Evolutionary conservation across 2,329 filamentous ascomycete genomes (phyloP).

Genomic region (Coniochaeta sp.): DNA sequence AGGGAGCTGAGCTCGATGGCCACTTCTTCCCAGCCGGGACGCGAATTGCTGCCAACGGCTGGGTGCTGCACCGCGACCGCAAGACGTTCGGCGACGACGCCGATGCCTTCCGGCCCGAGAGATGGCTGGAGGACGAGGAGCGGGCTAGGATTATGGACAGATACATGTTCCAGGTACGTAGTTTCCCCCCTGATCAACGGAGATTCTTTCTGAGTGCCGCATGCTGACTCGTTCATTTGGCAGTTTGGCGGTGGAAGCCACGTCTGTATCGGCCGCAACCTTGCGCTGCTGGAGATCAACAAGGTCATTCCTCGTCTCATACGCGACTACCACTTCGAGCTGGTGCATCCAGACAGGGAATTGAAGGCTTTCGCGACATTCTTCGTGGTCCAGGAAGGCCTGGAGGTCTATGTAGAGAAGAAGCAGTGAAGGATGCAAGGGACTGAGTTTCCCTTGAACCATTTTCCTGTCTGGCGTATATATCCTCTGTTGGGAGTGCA

Average conservation of each 20-base stretch:
- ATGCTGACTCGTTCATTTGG: background rate
- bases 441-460: background rate
- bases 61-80: constrained; percentile 42
- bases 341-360: constrained; percentile 40
- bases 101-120: constrained; percentile 22
- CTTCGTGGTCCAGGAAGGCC: constrained; percentile 51
- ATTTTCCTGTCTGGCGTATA: background rate
- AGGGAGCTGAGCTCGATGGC: constrained; percentile 44
- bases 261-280: constrained; percentile 47
- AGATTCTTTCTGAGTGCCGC: background rate
- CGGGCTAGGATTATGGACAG: constrained; percentile 39
- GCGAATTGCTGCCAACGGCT: constrained; percentile 44
- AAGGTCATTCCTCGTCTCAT: constrained; percentile 49
- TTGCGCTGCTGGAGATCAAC: constrained; percentile 50
- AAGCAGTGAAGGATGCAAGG: constrained; percentile 8
- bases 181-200: background rate
- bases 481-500: background rate
- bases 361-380: constrained; percentile 49
- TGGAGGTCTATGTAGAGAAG: constrained; percentile 42
- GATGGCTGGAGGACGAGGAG: constrained; percentile 44
- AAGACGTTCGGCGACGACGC: constrained; percentile 43
- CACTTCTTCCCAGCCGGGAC: constrained; percentile 44
- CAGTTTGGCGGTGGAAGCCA: constrained; percentile 48
- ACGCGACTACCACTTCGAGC: constrained; percentile 44
- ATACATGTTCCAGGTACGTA: constrained; percentile 46